Evolutionary conservation across 2,329 filamentous ascomycete genomes (phyloP), one percentile per base, ranked within the genome.

Genomic region (Aurifilum marmelostoma): DNA sequence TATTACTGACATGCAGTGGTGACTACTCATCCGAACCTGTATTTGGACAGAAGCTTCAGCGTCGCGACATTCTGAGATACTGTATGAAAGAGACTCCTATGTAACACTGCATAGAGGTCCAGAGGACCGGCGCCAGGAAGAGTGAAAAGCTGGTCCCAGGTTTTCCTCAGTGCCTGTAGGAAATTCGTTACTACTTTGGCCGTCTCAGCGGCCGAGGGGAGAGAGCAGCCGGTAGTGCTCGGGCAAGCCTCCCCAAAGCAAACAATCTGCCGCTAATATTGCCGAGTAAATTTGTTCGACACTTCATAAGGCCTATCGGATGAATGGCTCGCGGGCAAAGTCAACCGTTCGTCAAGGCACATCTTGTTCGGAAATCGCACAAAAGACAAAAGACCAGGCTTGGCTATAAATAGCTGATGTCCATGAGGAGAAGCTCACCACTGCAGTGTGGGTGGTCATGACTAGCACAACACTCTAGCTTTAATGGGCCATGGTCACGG

Each of bases 381-480:
- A n/a, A n/a, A n/a, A 37, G 29, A 37, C n/a, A 63, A 32, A 47
- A 11, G 8, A 12, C 39, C 8, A 50, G 24, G 62, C 43, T 52
- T 32, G 5, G 50, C 63, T 65, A 65, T 56, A 56, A 65, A 65
- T 65, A 65, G 50, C 43, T 41, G 50, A 43, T 27, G 34, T 11
- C 47, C 16, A 58, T 16, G 63, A 65, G 37, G 32, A 27, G 21
- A 12, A 16, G 14, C 11, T 24, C n/a, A 18, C 24, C 47, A 47
- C 43, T 47, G 43, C 43, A 47, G 43, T n/a, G 32, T 32, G 11
- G 21, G 21, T 21, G 63, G 34, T 34, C 39, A 16, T 39, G 59
- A 43, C 21, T 43, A 60, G 16, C 29, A 52, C 18, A 14, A 1
- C 14, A 11, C 34, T 52, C 37, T 56, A 41, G 50, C 47, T 56